Base-by-base conservation (phyloP, 176 grass and related monocot genomes). In the Alopecurus myosuroides region DNA sequence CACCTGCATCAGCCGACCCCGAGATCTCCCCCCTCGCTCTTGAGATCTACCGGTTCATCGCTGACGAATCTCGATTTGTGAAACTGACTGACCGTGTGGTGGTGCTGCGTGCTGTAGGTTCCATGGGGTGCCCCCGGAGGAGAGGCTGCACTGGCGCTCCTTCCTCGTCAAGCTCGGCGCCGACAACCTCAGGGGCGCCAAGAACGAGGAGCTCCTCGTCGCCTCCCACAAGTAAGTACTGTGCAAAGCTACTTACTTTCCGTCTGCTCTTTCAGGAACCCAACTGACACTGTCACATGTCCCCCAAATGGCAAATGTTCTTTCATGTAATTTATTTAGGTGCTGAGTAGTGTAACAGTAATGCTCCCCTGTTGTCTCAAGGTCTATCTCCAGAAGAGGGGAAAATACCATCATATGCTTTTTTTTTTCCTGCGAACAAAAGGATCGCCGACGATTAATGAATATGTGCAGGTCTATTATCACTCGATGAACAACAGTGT, bases 91-190 rank as follows among this genome's bases (percentile, higher is more conserved):
- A 11, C 19, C 19, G 26, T 11, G 11, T 6, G 37, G 40, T 77
- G 26, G 20, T 8, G 1, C 0, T 3, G 31, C 9, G 10, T 11
- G 9, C 15, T 74, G 48, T 77, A 98, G 96, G 22, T 95, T 98
- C 89, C 96, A 98, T 85, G 96, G 96, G 64, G 89, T 98, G 78
- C 96, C 96, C 7, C 77, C 96, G 28, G 96, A 98, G 93, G 96
- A 98, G 60, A 82, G 96, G 74, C 82, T 98, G 41, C 96, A 95
- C 84, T 98, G 96, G 96, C 96, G 96, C 4, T 93, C 95, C 66
- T 98, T 98, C 82, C 62, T 98, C 13, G 91, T 95, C 15, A 98
- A 98, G 85, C 85, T 98, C 51, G 96, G 96, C 4, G 75, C 91
- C n/a, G 96, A 98, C 33, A 98, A 98, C 84, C 93, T 98, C 86